Base-by-base conservation (phyloP, 2,329 filamentous ascomycete species). In the Alternaria infectoria region DNA sequence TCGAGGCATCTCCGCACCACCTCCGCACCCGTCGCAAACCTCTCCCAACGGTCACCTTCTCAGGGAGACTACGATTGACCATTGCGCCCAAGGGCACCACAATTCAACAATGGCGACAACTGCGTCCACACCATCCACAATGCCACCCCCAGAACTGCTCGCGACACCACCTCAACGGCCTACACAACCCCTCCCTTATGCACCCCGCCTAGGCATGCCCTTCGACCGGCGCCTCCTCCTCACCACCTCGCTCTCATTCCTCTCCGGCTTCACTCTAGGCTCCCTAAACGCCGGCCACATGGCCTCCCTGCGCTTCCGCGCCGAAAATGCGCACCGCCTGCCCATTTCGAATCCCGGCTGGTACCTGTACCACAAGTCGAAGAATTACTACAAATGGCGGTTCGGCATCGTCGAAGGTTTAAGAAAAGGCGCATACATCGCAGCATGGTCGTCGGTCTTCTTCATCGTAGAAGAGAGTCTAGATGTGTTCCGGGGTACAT, bases 341-440 rank as follows among this genome's bases (percentile, higher is more conserved):
- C 96, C 96, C 19, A 89, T 88, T 4, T 90, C 90, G 1, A 90
- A 92, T 25, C 88, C 90, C 3, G 95, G 93, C 17, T 99, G 96
- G 96, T 99, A 95, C 78, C 87, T 98, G n/a, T 99, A 99, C 81
- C 95, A 98, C 84, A 97, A 97, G 82, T 93, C 89, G 77, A 98
- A 98, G 81, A 98, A 97, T 81, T 98, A 99, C 83, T 89, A 93
- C 73, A 87, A 91, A 55, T 90, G 92, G 73, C 86, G 91, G 21
- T 92, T 91, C 6, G 95, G 91, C 1, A 83, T 96, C 17, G 88
- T 88, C 56, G 93, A 97, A 74, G 96, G 93, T 0, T 72, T 93
- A 54, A 89, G 87, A 69, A 92, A 96, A 86, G 93, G 91, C 2
- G 77, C 83, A 30, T 89, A 87, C 69, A 85, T 96, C 6, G 88